phyloP scores from a whole-genome alignment of 805 yeast genomes.

The Yarrowia hollandica region DNA sequence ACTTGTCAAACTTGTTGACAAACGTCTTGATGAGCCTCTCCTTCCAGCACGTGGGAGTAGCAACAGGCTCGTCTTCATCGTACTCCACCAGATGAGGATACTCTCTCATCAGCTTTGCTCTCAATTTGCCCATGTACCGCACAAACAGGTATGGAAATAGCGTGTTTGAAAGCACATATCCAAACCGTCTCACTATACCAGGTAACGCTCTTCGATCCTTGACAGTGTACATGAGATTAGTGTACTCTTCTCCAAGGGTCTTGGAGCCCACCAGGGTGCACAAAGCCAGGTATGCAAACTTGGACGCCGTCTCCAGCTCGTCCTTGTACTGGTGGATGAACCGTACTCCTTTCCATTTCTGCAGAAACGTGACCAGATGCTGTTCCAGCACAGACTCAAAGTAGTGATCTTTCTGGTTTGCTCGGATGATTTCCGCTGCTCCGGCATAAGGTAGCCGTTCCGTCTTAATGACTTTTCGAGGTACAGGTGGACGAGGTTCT shows the following conservation, averaged over 20 bases:
- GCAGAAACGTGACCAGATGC: conserved; percentile 58
- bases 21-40: conserved; percentile 8
- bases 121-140: conserved; percentile 33
- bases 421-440: conserved; percentile 85
- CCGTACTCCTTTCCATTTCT: conserved; percentile 52
- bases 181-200: conserved; percentile 47
- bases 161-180: conserved; percentile 61
- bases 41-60: conserved; percentile 16
- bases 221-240: conserved; percentile 50
- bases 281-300: conserved; percentile 62
- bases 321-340: conserved; percentile 63
- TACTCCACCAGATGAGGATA: conserved; percentile 24
- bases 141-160: conserved; percentile 57
- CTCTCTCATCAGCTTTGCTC: conserved; percentile 33
- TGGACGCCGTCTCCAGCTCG: conserved; percentile 59
- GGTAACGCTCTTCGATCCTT: conserved; percentile 36
- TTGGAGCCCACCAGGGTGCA: conserved; percentile 77
- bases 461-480: neutral
- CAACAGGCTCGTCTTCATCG: conserved; percentile 11
- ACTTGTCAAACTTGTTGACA: conserved; percentile 13
- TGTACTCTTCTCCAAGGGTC: conserved; percentile 93
- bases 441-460: conserved; percentile 64
- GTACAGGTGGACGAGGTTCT: too few relatives aligned
- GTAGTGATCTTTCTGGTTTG: conserved; percentile 86
- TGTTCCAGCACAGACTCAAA: conserved; percentile 56